phyloP scores from a whole-genome alignment of 768 basidiomycete genomes.

The Pleurotus pulmonarius region DNA sequence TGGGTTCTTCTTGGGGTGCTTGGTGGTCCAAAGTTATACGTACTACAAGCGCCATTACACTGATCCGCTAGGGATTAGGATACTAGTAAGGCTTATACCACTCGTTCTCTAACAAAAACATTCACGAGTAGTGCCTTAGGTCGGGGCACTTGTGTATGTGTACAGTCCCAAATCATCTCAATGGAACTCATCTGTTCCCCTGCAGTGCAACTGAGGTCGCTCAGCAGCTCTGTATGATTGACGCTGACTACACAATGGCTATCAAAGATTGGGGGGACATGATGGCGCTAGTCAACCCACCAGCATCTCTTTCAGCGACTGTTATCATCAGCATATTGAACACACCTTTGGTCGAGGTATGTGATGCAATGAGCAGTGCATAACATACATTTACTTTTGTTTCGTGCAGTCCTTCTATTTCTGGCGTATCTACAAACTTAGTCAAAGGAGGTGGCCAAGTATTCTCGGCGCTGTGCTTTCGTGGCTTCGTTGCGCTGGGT shows the following conservation, averaged over 20 bases:
- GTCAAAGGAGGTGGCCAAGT: not conserved
- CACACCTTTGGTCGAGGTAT: not conserved
- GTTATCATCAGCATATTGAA: not conserved
- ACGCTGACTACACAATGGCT: not conserved
- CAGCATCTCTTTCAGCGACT: not conserved
- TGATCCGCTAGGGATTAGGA: not conserved
- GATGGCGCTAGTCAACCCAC: not conserved
- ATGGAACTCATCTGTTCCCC: not conserved
- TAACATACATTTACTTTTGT: not conserved
- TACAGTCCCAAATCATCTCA: not conserved
- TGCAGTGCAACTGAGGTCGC: not conserved
- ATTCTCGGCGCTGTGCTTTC: not conserved
- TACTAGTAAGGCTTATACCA: not conserved
- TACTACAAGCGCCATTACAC: not conserved
- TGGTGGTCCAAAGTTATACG: not conserved
- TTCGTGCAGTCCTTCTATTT: not conserved
- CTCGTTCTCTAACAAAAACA: no score
- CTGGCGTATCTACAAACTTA: not conserved
- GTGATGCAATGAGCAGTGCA: not conserved
- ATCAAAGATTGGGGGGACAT: not conserved
- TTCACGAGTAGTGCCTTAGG: not conserved
- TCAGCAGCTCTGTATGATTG: not conserved
- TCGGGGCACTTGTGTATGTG: not conserved
- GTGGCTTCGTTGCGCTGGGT: not conserved
- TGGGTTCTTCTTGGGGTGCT: not conserved